Evolutionary conservation across 2,329 filamentous ascomycete species (phyloP).

Genomic region (Diaporthe vaccinii): DNA sequence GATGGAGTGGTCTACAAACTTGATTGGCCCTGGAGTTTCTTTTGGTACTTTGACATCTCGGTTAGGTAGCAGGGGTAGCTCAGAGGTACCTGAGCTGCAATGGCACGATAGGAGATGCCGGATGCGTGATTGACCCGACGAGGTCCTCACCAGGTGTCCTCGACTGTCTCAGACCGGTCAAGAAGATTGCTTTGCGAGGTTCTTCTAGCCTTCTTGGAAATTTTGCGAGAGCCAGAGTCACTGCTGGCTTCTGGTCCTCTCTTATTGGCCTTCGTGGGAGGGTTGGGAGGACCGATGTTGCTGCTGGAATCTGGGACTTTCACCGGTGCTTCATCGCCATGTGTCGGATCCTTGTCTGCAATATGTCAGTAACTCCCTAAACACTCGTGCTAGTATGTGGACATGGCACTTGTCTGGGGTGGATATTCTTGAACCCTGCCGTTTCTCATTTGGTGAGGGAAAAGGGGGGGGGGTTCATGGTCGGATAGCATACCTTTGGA

Average conservation of each 20-base stretch:
- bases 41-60: neutral
- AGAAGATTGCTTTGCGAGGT: neutral
- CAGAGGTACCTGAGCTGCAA: neutral
- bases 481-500: neutral
- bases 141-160: neutral
- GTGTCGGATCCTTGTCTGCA: neutral
- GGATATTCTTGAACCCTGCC: neutral
- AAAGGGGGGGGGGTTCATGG: too few species aligned
- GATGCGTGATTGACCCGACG: neutral
- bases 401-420: neutral
- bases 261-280: neutral
- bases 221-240: neutral
- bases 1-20: neutral
- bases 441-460: too few species aligned
- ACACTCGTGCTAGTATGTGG: neutral
- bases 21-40: neutral
- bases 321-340: neutral
- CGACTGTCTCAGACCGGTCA: neutral
- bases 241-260: neutral
- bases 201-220: neutral
- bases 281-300: neutral
- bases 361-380: neutral
- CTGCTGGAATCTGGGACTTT: neutral
- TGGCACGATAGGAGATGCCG: neutral
- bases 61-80: neutral